These are phyloP conservation scores for Exophiala phaeomuriformis DNA, from an alignment of 2,329 filamentous ascomycete species.

Conservation along the genomic window DNA sequence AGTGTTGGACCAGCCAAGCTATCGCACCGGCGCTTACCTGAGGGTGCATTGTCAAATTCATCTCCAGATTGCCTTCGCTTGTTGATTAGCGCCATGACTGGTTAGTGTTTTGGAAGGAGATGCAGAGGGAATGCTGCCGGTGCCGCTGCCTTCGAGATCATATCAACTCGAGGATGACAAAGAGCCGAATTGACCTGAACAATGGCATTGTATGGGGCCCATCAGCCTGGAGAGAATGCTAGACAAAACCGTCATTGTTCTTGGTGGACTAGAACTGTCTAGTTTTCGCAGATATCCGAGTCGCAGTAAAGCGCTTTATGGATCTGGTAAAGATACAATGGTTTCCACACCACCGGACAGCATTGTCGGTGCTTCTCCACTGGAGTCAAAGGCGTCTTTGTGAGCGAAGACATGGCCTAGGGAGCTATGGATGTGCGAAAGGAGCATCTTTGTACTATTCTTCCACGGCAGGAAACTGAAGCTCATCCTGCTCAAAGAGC, in stretches of 20 bases:
- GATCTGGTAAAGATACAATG: not conserved
- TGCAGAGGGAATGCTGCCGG: not conserved
- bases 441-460: too few relatives aligned
- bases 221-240: too few relatives aligned
- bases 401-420: too few relatives aligned
- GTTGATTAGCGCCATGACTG: constrained; percentile 1
- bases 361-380: not conserved
- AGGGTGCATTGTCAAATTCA: not conserved
- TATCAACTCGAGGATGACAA: not conserved
- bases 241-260: not conserved
- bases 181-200: not conserved
- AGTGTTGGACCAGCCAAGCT: not conserved
- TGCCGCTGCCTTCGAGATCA: not conserved
- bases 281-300: not conserved
- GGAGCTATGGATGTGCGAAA: too few relatives aligned
- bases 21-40: constrained; percentile 7
- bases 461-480: too few relatives aligned
- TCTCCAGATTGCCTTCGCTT: not conserved
- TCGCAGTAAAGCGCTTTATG: not conserved
- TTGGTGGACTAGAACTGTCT: not conserved
- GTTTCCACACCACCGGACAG: not conserved
- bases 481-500: too few relatives aligned
- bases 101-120: not conserved
- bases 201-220: constrained; percentile 1
- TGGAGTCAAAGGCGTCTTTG: too few relatives aligned